Percentiles rank a stretch among this genome's conserved stretches.
phyloP scores from a whole-genome alignment of 257 asterid species.

The Gentiana macrophylla region DNA sequence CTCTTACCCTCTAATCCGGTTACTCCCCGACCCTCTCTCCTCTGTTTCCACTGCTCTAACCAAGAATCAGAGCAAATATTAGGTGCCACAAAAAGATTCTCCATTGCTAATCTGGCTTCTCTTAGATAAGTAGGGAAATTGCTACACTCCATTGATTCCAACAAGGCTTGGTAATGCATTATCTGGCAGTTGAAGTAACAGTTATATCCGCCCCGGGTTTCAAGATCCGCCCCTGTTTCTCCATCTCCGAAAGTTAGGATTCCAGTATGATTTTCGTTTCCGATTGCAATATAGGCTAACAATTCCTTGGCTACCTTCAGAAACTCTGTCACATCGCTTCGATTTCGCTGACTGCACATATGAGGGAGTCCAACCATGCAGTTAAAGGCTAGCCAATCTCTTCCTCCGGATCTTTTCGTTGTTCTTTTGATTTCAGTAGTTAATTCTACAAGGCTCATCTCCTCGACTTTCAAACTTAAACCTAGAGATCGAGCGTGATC shows the following conservation, averaged over 20 bases:
- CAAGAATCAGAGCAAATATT: constrained; percentile 35
- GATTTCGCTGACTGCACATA: constrained; percentile 37
- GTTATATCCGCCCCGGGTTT: constrained; percentile 14
- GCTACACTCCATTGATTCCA: constrained; percentile 44
- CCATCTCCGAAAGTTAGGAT: constrained; percentile 55
- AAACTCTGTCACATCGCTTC: constrained; percentile 29
- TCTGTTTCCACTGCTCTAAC: constrained; percentile 38
- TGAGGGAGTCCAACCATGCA: constrained; percentile 65
- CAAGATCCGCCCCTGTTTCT: constrained; percentile 23
- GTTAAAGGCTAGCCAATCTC: constrained; percentile 55
- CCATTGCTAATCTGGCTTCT: constrained; percentile 63
- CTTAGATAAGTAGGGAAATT: constrained; percentile 46
- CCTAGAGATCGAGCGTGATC: constrained; percentile 38
- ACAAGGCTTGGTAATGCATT: constrained; percentile 37
- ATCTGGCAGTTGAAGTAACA: constrained; percentile 31
- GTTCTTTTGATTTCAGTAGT: constrained; percentile 21
- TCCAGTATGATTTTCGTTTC: constrained; percentile 15
- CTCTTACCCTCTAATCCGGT: constrained; percentile 18
- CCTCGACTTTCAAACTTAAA: constrained; percentile 32
- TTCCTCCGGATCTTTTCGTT: constrained; percentile 10
- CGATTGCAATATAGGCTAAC: constrained; percentile 10
- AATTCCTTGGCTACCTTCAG: constrained; percentile 31
- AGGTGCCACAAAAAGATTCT: constrained; percentile 50
- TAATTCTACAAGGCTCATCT: constrained; percentile 26
- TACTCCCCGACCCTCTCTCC: neutral